Conservation (phyloP, 225 moss, liverwort and hornwort species). For the Bryum argenteum region DNA sequence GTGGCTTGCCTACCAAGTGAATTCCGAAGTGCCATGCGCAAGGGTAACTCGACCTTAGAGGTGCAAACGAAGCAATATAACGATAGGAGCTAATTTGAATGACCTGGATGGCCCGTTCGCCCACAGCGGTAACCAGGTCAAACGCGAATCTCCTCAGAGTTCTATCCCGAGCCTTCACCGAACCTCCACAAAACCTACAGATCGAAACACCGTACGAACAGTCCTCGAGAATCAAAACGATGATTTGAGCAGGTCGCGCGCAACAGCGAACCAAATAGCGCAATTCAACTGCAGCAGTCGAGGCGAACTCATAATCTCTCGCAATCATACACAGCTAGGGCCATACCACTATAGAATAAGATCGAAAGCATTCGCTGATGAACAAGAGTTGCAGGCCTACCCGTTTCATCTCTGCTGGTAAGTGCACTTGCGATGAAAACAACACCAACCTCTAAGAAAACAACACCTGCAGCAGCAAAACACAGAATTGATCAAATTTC, state of each 20-base stretch:
- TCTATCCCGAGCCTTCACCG: background rate
- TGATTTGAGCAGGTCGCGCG: background rate
- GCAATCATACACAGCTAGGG: constrained; percentile 2
- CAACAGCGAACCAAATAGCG: background rate
- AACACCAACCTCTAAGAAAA: constrained; percentile 67
- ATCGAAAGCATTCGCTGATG: constrained; percentile 10
- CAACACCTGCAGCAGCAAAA: constrained; percentile 59
- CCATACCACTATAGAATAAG: background rate
- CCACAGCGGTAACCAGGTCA: constrained; percentile 9
- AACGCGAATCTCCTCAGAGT: constrained; percentile 4
- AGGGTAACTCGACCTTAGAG: constrained; percentile 6
- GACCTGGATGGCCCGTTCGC: constrained; percentile 2
- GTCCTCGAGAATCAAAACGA: background rate
- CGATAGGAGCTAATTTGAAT: background rate
- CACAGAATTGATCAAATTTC: constrained; percentile 1
- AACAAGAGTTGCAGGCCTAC: constrained; percentile 46
- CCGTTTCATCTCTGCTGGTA: constrained; percentile 81
- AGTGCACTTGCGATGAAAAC: constrained; percentile 72
- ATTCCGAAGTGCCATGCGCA: background rate
- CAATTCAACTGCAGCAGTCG: constrained; percentile 5
- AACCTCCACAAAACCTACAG: background rate
- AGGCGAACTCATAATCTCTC: constrained; percentile 2
- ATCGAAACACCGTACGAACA: background rate
- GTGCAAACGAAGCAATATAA: background rate
- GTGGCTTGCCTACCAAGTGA: constrained; percentile 11